Evolutionary conservation across 1,139 yeast genomes (phyloP), one percentile per base, ranked within the genome.

Genomic region (Sugiyamaella grinbergsii): DNA sequence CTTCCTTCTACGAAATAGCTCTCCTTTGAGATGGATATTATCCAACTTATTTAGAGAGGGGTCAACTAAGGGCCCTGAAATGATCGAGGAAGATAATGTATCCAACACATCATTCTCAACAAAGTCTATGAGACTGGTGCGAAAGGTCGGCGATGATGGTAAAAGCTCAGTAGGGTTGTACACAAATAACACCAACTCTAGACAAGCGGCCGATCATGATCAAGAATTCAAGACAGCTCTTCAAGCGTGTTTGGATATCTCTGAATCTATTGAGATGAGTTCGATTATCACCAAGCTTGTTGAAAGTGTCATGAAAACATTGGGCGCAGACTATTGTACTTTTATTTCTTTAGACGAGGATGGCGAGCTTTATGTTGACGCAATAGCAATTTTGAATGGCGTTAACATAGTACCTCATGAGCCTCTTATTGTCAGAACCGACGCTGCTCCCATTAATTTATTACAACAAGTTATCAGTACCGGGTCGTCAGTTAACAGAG

Each of bases 301-400:
- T 1, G 70, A 72, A 49, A 74, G 76, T 53, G 69, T 78, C 1
- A 68, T 77, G 34, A 57, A 63, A 45, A 72, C 76, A 39, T 62
- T 77, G 2, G 75, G 70, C 3, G 79, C 76, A 1, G 79, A 75
- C 42, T 70, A 75, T 59, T 79, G 80, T 2, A 77, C 72, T 1
- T 72, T 77, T 29, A 70, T 76, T 2, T 62, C 76, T 15, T 58
- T 67, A 28, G 72, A 71, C 8, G 69, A 64, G 15, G 64, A 60
- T 33, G 63, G 61, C 5, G 79, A 74, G 2, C 61, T 65, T 1
- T 63, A 67, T 43, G 69, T 78, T 36, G 75, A 69, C 39, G 79
- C 81, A 0, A 70, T 78, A 29, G 68, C 49, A 4, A 51, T 78
- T 1, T 59, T 70, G 3, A 70, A 67, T 52, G 73, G 72, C 33